phyloP scores from a whole-genome alignment of 306 rosid species.

The Phaseolus lunatus region DNA sequence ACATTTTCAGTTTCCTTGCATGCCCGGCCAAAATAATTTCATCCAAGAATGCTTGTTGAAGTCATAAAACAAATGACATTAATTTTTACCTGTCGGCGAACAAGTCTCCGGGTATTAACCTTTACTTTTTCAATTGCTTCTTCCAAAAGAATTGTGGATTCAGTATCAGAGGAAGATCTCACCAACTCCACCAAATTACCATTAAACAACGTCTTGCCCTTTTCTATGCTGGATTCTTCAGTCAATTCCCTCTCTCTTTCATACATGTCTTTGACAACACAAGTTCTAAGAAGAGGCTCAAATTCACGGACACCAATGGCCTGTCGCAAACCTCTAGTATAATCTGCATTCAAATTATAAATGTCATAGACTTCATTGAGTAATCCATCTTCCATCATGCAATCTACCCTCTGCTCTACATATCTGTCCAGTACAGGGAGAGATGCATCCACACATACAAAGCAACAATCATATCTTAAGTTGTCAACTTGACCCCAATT shows the following conservation, averaged over 20 bases:
- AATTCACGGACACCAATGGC: conserved; percentile 94
- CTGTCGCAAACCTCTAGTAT: conserved; percentile 82
- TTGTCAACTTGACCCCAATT: conserved; percentile 90
- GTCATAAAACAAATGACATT: background rate
- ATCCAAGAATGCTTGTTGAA: conserved; percentile 22
- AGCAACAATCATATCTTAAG: conserved; percentile 83
- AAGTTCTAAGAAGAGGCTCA: conserved; percentile 60
- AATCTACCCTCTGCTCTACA: conserved; percentile 87
- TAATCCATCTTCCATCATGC: conserved; percentile 82
- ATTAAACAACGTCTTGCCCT: conserved; percentile 51
- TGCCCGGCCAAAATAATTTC: conserved; percentile 28
- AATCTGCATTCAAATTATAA: conserved; percentile 67
- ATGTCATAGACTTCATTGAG: conserved; percentile 82
- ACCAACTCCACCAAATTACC: conserved; percentile 55
- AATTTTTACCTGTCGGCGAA: conserved; percentile 80
- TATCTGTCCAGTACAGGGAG: conserved; percentile 76
- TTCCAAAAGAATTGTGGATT: conserved; percentile 54
- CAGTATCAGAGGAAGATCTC: conserved; percentile 51
- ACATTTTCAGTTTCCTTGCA: conserved; percentile 35
- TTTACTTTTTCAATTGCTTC: conserved; percentile 86
- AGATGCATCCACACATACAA: conserved; percentile 79
- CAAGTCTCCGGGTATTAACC: conserved; percentile 79
- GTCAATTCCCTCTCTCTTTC: conserved; percentile 37
- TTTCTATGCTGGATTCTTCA: conserved; percentile 44
- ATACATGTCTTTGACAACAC: conserved; percentile 41